Conservation (phyloP, 1,284 basidiomycete species). For the Fistulinella staudtii region DNA sequence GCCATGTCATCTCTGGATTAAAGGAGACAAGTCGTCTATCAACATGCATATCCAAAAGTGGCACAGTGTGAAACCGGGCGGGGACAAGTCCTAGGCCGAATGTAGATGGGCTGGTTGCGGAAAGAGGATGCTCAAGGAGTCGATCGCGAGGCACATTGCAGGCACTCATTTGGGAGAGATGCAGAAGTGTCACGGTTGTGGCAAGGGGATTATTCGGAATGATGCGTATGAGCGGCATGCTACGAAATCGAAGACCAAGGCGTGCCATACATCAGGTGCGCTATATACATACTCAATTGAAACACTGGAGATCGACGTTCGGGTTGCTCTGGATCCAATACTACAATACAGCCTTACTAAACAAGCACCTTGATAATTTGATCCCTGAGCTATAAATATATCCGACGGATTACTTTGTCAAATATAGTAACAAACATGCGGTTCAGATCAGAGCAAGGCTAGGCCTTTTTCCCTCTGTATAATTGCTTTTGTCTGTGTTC, state of each 20-base stretch:
- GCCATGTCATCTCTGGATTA: constrained; percentile 17
- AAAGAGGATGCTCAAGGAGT: constrained; percentile 17
- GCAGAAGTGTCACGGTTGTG: constrained; percentile 15
- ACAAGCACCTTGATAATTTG: too few relatives aligned
- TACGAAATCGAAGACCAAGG: background rate
- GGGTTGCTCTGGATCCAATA: constrained; percentile 10
- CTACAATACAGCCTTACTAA: too few relatives aligned
- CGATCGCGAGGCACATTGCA: constrained; percentile 16
- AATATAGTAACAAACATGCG: too few relatives aligned
- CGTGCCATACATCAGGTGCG: constrained; percentile 9
- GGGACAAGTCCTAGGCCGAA: constrained; percentile 8
- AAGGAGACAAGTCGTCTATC: constrained; percentile 17
- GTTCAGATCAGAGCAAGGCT: too few relatives aligned
- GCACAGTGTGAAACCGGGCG: constrained; percentile 13
- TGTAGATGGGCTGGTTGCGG: constrained; percentile 16
- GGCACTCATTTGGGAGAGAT: constrained; percentile 13
- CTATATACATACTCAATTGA: constrained; percentile 10
- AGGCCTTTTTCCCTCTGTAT: too few relatives aligned
- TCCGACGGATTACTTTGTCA: too few relatives aligned
- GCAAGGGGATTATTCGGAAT: constrained; percentile 2
- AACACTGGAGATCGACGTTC: constrained; percentile 3
- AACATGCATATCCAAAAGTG: constrained; percentile 18
- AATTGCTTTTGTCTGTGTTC: too few relatives aligned
- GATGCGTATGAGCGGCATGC: constrained; percentile 12
- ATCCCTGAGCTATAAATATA: too few relatives aligned